phyloP scores from a whole-genome alignment of 2,329 filamentous ascomycete genomes.

The Nemania sp. region DNA sequence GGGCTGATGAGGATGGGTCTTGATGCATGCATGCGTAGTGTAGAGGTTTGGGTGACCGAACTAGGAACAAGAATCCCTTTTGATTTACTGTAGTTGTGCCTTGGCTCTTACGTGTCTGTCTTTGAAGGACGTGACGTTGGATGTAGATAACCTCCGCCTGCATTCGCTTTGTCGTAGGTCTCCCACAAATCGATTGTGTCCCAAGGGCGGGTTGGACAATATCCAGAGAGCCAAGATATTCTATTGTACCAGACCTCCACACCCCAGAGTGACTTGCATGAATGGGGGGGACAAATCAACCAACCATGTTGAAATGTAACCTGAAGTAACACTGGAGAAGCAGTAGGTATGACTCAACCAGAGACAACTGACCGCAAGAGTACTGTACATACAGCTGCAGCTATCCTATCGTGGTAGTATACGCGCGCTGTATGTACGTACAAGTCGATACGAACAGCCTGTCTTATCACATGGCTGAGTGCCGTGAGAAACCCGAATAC shows the following conservation, averaged over 20 bases:
- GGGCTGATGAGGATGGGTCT: slow-evolving; percentile 32
- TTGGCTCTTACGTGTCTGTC: slow-evolving; percentile 19
- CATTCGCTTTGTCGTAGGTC: slow-evolving; percentile 12
- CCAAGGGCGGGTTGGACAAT: background rate
- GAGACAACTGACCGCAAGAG: slow-evolving; percentile 28
- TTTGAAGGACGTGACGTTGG: slow-evolving; percentile 1
- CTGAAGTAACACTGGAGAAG: slow-evolving; percentile 23
- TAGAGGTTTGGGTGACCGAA: slow-evolving; percentile 15
- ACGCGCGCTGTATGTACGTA: background rate
- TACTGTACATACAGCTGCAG: slow-evolving; percentile 17
- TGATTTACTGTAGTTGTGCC: background rate
- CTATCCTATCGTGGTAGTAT: background rate
- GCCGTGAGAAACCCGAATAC: slow-evolving; percentile 12
- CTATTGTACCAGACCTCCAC: slow-evolving; percentile 2
- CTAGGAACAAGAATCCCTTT: slow-evolving; percentile 7
- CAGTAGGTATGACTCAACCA: slow-evolving; percentile 35
- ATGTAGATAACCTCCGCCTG: background rate
- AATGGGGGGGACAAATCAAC: slow-evolving; percentile 24
- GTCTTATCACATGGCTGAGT: slow-evolving; percentile 12
- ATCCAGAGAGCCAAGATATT: slow-evolving; percentile 12
- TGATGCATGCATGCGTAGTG: slow-evolving; percentile 18
- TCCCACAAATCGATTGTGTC: background rate
- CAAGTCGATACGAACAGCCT: background rate
- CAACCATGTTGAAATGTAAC: slow-evolving; percentile 17
- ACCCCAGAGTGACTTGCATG: slow-evolving; percentile 17